Evolutionary conservation across 805 yeast species (phyloP).

Genomic region (Kazachstania kunashirensis): DNA sequence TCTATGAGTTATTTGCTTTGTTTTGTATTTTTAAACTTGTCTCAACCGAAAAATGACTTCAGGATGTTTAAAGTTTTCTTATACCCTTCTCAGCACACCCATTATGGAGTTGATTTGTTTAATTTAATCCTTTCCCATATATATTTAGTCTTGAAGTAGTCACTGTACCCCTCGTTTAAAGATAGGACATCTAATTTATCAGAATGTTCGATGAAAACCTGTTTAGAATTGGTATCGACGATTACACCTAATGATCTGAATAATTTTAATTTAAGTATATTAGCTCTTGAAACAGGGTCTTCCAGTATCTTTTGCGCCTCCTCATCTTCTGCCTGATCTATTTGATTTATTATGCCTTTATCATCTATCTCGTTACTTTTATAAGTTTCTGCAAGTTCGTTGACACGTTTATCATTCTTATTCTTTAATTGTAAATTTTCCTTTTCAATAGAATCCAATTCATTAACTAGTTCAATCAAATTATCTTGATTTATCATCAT

Average conservation of each 20-base stretch:
- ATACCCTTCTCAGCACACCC: not conserved
- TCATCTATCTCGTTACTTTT: not conserved
- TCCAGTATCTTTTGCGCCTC: conserved; percentile 9
- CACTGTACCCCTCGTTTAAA: conserved; percentile 45
- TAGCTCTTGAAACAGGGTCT: conserved; percentile 18
- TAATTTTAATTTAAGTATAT: conserved; percentile 44
- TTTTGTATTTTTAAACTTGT: too few species aligned
- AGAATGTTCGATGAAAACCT: conserved; percentile 42
- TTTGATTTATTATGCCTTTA: not conserved
- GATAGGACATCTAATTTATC: conserved; percentile 42
- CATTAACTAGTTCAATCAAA: conserved; percentile 15
- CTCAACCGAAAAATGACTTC: too few species aligned
- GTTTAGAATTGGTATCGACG: conserved; percentile 35
- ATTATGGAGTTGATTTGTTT: conserved; percentile 2
- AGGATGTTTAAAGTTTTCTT: too few species aligned
- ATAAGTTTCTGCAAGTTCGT: conserved; percentile 3
- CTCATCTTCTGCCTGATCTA: conserved; percentile 5
- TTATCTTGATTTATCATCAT: conserved; percentile 10
- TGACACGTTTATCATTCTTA: conserved; percentile 14
- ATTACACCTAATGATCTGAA: conserved; percentile 52
- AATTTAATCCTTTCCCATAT: conserved; percentile 53
- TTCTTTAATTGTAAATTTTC: conserved; percentile 14
- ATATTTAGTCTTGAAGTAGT: conserved; percentile 61
- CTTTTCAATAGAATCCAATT: conserved; percentile 18
- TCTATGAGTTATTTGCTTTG: too few species aligned